Evolutionary conservation across 257 asterid species (phyloP), one percentile per base, ranked within the genome.

Genomic region (Nicotiana obtusifolia): DNA sequence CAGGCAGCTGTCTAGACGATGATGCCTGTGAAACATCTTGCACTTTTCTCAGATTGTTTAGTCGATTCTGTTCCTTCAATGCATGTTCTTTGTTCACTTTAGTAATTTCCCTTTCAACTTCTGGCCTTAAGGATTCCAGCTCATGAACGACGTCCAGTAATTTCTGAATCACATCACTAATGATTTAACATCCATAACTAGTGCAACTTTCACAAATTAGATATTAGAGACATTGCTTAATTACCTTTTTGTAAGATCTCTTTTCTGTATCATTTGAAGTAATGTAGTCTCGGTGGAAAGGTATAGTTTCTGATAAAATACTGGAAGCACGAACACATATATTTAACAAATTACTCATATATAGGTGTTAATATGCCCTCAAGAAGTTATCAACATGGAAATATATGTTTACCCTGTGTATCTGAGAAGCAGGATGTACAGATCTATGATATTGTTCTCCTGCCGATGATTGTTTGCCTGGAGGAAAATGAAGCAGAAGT

Each of bases 261-360:
- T 90, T 89, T 71, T 91, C 95, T 83, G 86, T 88, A 31, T 82
- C 64, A 84, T 76, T 77, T 65, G 84, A 81, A 57, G 83, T 76
- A 81, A 68, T 90, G 84, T 92, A 92, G 88, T 95, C 97, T 81
- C 87, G 90, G 88, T 93, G 97, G 82, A 54, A 81, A 2, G 94
- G 94, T 81, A 93, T 90, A 26, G 98, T 92, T 90, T 95, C 97
- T 1, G 93, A 89, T 82, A 89, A 89, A 93, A 95, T 90, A 88
- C 97, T 95, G 93, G 8, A 24, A 76, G 15, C 83, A 86, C 33
- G 24, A 79, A 49, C 67, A 15, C 11, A 56, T 1, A 80, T 31
- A 60, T 44, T 66, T 60, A 37, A 82, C 80, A 78, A 81, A 24
- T 76, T 26, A 24, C 22, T 10, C 5, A 44, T 71, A 71, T n/a